These are phyloP conservation scores for Lactifluus echinatus DNA, from an alignment of 768 basidiomycete genomes.

Conservation along the genomic window DNA sequence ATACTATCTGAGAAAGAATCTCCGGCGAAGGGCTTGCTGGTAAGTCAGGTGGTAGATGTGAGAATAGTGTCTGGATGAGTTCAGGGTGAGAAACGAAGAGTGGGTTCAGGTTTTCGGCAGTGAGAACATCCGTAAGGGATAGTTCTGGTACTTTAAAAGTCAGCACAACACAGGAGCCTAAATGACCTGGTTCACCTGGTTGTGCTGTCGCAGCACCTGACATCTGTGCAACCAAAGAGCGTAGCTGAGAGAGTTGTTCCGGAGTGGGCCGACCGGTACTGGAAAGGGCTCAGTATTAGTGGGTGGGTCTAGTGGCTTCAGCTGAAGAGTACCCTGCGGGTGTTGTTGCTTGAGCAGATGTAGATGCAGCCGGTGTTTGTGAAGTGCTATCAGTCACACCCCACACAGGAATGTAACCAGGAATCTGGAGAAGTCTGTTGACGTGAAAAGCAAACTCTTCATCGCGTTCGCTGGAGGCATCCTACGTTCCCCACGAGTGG, in stretches of 20 bases:
- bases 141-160: constrained; percentile 38
- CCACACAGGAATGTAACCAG: constrained; percentile 57
- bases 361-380: constrained; percentile 36
- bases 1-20: constrained; percentile 63
- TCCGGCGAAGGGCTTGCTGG: constrained; percentile 61
- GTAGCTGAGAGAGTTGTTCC: constrained; percentile 61
- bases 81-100: constrained; percentile 64
- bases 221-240: constrained; percentile 38
- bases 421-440: constrained; percentile 61
- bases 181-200: constrained; percentile 27
- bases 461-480: constrained; percentile 57
- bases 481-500: constrained; percentile 33
- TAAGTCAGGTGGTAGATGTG: constrained; percentile 75
- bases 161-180: constrained; percentile 10
- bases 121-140: constrained; percentile 67
- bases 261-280: constrained; percentile 31
- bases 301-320: background rate
- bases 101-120: constrained; percentile 60
- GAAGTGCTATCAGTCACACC: constrained; percentile 27
- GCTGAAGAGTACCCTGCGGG: constrained; percentile 8
- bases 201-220: constrained; percentile 29
- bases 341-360: constrained; percentile 31
- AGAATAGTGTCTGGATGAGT: constrained; percentile 61
- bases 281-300: constrained; percentile 2
- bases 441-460: constrained; percentile 66